Conservation (phyloP, 306 rosid genomes). For the Neltuma alba region DNA sequence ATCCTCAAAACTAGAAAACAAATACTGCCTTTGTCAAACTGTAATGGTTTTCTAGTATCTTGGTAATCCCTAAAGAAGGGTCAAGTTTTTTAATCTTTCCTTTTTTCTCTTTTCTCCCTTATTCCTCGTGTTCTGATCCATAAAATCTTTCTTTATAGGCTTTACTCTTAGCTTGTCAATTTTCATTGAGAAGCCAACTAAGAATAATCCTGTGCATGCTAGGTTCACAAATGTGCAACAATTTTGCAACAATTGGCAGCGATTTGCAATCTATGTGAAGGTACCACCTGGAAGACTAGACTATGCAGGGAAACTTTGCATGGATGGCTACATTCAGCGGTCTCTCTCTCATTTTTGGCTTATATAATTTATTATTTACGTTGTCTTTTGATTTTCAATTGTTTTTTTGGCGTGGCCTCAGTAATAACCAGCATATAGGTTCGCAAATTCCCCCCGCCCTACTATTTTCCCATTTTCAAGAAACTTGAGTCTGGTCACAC, state of each 20-base stretch:
- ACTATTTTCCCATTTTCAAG: constrained; percentile 13
- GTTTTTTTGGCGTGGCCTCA: constrained; percentile 27
- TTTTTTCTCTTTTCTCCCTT: neutral
- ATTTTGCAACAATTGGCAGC: constrained; percentile 94
- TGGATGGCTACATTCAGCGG: constrained; percentile 91
- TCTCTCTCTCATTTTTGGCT: constrained; percentile 48
- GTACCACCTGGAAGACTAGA: constrained; percentile 73
- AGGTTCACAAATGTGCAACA: constrained; percentile 99
- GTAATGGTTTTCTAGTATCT: constrained; percentile 28
- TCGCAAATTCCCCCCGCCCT: constrained; percentile 5
- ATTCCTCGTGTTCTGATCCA: neutral
- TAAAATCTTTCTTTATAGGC: constrained; percentile 27
- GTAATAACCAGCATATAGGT: neutral
- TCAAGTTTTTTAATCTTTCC: constrained; percentile 4
- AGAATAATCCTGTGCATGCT: constrained; percentile 29
- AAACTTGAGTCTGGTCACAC: constrained; percentile 10
- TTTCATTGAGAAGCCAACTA: constrained; percentile 29
- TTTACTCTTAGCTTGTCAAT: constrained; percentile 11
- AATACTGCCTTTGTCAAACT: constrained; percentile 4
- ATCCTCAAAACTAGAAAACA: neutral
- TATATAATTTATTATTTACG: constrained; percentile 22
- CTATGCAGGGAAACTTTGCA: constrained; percentile 82
- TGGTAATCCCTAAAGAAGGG: constrained; percentile 21
- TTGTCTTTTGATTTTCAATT: constrained; percentile 27
- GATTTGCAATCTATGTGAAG: constrained; percentile 79